Evolutionary conservation across 805 yeast species (phyloP), one percentile per base, ranked within the genome.

Genomic region (Nakazawaea ishiwadae): DNA sequence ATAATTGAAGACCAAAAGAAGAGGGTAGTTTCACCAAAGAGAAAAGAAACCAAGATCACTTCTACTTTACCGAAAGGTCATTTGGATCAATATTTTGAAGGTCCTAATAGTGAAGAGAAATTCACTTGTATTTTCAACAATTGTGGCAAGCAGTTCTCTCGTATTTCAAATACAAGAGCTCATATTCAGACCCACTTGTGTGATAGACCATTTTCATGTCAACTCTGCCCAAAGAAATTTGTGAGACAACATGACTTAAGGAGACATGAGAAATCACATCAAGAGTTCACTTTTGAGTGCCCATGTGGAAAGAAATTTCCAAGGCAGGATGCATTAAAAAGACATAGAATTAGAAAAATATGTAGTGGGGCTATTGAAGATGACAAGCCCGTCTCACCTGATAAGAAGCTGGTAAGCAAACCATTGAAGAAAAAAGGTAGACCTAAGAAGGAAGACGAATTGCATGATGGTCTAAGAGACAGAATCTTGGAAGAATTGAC

Each of bases 181-280:
- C 99, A 93, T 60, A 90, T 93, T 43, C 99, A 93, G 59, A 93
- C 99, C 0, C 99, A 93, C 68, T 64, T 93, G 37, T 81, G 91
- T 58, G 99, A 95, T 59, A 69, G 97, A 48, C 99, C 99, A 1
- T 91, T 87, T 62, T 66, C 73, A 0, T 93, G 99, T 64, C 67
- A 68, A 3, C 69, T 70, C 32, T 93, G 99, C 61, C 73, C 77
- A 4, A 86, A 90, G 51, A 76, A 86, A 29, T 93, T 93, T 66
- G 99, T 93, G 18, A 74, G 99, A 48, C 96, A 91, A 48, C 99
- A 93, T 57, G 99, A 93, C 62, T 69, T 93, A 51, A 77, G 87
- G 46, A 75, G 99, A 46, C 99, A 93, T 56, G 80, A 78, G 50
- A 87, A 86, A 58, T 85, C 90, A 12, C 99, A 93, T 57, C 71